phyloP scores from a whole-genome alignment of 2,329 filamentous ascomycete species.

The Penicillium fuscoglaucum region DNA sequence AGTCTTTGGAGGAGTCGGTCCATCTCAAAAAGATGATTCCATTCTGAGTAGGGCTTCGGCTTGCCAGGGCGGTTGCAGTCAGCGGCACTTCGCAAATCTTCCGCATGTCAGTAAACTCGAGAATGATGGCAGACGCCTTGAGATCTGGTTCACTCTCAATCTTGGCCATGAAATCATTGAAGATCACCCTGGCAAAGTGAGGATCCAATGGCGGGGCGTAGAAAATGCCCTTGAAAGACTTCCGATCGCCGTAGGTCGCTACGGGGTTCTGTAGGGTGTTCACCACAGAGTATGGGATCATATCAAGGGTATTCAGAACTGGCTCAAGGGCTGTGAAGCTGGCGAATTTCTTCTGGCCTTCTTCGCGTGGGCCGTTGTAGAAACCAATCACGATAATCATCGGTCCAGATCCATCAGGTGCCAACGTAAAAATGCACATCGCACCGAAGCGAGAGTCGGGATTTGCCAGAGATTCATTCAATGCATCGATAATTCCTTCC shows the following conservation, averaged over 20 bases:
- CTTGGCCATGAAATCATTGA: conserved; percentile 33
- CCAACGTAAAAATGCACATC: conserved; percentile 32
- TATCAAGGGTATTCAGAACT: conserved; percentile 38
- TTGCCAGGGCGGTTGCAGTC: conserved; percentile 48
- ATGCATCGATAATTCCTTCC: conserved; percentile 22
- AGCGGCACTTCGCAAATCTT: conserved; percentile 41
- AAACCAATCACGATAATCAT: conserved; percentile 35
- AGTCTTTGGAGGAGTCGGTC: conserved; percentile 42
- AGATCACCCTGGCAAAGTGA: conserved; percentile 34
- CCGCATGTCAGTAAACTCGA: conserved; percentile 47
- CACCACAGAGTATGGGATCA: conserved; percentile 45
- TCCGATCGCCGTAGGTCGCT: conserved; percentile 42
- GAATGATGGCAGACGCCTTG: conserved; percentile 35
- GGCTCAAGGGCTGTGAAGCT: conserved; percentile 42
- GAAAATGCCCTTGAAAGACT: conserved; percentile 48
- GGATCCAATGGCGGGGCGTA: conserved; percentile 46
- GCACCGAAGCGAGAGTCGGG: conserved; percentile 57
- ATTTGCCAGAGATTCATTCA: conserved; percentile 53
- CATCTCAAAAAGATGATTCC: conserved; percentile 45
- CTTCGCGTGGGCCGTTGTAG: conserved; percentile 41
- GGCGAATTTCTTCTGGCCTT: conserved; percentile 40
- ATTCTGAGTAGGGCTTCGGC: conserved; percentile 49
- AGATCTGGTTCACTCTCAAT: conserved; percentile 32
- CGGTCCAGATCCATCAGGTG: conserved; percentile 33
- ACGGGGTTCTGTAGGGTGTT: conserved; percentile 44